Conservation (phyloP, 768 basidiomycete genomes). For the Candolleomyces eurysporus region DNA sequence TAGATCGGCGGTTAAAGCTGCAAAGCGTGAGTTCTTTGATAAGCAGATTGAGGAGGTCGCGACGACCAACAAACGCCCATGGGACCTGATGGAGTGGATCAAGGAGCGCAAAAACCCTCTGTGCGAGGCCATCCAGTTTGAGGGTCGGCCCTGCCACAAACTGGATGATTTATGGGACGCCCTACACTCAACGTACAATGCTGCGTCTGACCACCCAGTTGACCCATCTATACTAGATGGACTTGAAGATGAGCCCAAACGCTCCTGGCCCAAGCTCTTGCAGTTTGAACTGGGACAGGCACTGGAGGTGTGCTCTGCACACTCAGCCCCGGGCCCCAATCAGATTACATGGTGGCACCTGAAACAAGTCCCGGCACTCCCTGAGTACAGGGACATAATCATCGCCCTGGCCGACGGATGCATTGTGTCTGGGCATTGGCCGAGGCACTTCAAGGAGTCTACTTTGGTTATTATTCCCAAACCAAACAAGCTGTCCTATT, state of each 20-base stretch:
- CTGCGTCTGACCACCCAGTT: not conserved
- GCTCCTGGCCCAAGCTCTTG: not conserved
- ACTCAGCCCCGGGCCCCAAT: constrained; percentile 6
- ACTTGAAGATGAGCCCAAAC: not conserved
- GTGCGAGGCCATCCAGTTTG: constrained; percentile 8
- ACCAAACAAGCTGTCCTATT: constrained; percentile 10
- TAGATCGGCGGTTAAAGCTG: not conserved
- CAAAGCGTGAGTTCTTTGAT: constrained; percentile 9
- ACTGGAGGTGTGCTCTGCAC: not conserved
- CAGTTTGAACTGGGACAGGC: not conserved
- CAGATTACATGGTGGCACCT: constrained; percentile 3
- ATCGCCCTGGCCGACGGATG: not conserved
- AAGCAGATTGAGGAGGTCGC: not conserved
- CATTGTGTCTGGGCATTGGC: not conserved
- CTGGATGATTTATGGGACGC: constrained; percentile 7
- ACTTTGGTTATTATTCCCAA: constrained; percentile 15
- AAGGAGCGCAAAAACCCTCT: constrained; percentile 8
- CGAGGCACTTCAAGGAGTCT: constrained; percentile 11
- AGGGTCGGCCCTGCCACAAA: constrained; percentile 4
- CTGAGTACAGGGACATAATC: not conserved
- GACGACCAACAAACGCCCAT: constrained; percentile 8
- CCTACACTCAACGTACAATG: constrained; percentile 9
- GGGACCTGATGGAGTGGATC: constrained; percentile 18
- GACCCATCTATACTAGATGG: not conserved
- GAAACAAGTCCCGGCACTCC: not conserved